phyloP scores from a whole-genome alignment of 768 basidiomycete genomes.

The Tricholoma bakamatsutake region DNA sequence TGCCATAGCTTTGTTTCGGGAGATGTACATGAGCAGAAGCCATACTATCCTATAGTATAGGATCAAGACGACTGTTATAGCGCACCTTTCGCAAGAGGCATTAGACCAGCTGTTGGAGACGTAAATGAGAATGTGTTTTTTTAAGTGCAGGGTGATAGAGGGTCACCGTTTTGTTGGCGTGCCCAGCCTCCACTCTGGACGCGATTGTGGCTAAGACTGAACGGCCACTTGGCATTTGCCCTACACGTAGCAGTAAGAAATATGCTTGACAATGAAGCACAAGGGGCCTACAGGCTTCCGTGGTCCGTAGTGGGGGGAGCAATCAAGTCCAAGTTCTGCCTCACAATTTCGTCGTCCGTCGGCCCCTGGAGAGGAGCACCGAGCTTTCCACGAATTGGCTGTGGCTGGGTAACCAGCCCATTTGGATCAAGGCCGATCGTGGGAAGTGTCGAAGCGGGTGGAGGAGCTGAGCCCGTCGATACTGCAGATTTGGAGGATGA shows the following conservation, averaged over 20 bases:
- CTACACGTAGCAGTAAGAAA: conserved; percentile 18
- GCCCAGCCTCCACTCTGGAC: conserved; percentile 57
- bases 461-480: conserved; percentile 14
- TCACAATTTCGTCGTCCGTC: conserved; percentile 30
- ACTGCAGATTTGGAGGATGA: conserved; percentile 17
- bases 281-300: conserved; percentile 32
- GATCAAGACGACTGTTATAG: conserved; percentile 4
- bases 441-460: conserved; percentile 36
- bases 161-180: conserved; percentile 45
- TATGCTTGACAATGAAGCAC: not conserved
- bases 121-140: not conserved
- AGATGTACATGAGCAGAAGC: not conserved
- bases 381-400: conserved; percentile 33
- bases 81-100: conserved; percentile 46
- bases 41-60: too few species aligned
- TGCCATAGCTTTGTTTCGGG: conserved; percentile 29
- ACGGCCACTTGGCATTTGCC: conserved; percentile 51
- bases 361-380: conserved; percentile 41
- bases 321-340: conserved; percentile 37
- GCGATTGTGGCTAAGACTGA: conserved; percentile 49
- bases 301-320: conserved; percentile 42
- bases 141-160: not conserved
- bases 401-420: conserved; percentile 24
- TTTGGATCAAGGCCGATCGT: conserved; percentile 40
- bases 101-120: conserved; percentile 27